These are phyloP conservation scores for Aspergillus avenaceus DNA, from an alignment of 495 filamentous ascomycete genomes.

Conservation along the genomic window DNA sequence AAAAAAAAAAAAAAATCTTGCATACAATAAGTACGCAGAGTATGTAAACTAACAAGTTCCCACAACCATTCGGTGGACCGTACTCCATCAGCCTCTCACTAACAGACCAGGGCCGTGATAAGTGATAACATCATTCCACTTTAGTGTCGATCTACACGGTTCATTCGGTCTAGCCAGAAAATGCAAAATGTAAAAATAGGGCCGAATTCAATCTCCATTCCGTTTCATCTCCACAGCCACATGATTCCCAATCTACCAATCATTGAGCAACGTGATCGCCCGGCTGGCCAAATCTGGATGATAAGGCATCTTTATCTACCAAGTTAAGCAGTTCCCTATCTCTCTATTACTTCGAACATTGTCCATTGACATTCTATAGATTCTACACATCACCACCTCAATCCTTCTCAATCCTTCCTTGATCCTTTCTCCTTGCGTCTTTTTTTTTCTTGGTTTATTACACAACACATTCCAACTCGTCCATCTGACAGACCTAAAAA, in stretches of 20 bases:
- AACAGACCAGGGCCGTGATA: neutral
- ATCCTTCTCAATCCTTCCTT: too few species aligned
- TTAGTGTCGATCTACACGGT: neutral
- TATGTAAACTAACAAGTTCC: too few species aligned
- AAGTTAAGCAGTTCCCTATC: too few species aligned
- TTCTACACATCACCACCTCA: neutral
- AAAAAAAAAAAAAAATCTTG: neutral
- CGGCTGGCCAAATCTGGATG: conserved; percentile 12
- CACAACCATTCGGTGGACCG: too few species aligned
- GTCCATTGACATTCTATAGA: neutral
- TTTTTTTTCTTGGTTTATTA: neutral
- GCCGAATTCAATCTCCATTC: neutral
- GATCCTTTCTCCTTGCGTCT: neutral
- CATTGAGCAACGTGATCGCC: conserved; percentile 23
- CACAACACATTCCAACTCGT: neutral
- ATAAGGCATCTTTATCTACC: conserved; percentile 5
- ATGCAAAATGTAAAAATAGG: too few species aligned
- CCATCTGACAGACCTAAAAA: too few species aligned
- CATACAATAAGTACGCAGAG: neutral
- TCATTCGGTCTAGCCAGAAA: neutral
- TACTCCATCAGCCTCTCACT: neutral
- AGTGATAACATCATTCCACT: neutral
- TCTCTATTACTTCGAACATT: too few species aligned
- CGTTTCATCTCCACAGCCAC: conserved; percentile 13
- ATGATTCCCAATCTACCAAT: conserved; percentile 21